Evolutionary conservation across 176 grass and related monocot species (phyloP).

Genomic region (Panicum miliaceum): DNA sequence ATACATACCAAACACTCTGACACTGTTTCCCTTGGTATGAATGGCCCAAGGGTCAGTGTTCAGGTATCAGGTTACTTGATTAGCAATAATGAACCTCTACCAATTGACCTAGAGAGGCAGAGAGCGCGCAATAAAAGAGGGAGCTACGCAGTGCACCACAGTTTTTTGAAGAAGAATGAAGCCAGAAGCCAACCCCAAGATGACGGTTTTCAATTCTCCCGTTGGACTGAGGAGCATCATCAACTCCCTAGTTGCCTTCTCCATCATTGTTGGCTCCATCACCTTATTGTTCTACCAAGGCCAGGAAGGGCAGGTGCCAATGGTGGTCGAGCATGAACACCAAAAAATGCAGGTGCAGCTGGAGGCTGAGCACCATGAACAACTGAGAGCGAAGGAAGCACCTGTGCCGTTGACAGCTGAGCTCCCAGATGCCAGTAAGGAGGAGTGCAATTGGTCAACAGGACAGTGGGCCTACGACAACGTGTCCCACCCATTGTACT

Average conservation of each 20-base stretch:
- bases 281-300: slow-evolving; percentile 49
- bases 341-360: neutral
- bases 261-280: slow-evolving; percentile 46
- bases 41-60: too few species aligned
- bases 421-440: neutral
- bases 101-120: neutral
- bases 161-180: slow-evolving; percentile 30
- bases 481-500: slow-evolving; percentile 57
- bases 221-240: slow-evolving; percentile 50
- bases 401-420: slow-evolving; percentile 29
- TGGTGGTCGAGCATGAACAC: neutral
- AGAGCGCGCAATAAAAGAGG: slow-evolving; percentile 28
- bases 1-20: neutral
- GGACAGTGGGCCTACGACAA: slow-evolving; percentile 79
- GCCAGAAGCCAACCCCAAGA: slow-evolving; percentile 31
- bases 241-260: slow-evolving; percentile 59
- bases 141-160: slow-evolving; percentile 19
- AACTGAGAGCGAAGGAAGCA: neutral
- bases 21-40: too few species aligned
- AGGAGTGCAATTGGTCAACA: slow-evolving; percentile 57
- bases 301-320: slow-evolving; percentile 42
- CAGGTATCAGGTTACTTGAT: neutral
- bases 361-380: neutral
- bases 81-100: neutral
- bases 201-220: slow-evolving; percentile 26